Base-by-base conservation (phyloP, 768 basidiomycete species). In the Mycena amicta region DNA sequence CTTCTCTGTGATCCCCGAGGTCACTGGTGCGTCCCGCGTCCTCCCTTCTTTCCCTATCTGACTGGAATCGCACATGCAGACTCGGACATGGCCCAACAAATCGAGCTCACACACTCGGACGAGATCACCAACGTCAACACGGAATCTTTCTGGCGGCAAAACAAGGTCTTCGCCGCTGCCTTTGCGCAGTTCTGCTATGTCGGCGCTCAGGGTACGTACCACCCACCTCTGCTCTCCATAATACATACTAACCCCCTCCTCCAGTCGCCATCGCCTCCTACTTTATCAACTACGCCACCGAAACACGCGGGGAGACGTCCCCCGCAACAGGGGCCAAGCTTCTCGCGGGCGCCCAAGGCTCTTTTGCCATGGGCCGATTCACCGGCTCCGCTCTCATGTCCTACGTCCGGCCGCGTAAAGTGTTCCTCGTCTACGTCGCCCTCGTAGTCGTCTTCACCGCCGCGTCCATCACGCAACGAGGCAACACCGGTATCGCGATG, bases 261-360 rank as follows among this genome's bases (percentile, higher is more conserved):
- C 33, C 52, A 74, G 72, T 74, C 13, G 71, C 72, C 0, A 70
- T 72, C 39, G 71, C 72, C 2, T 66, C 66, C 4, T 74, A 73
- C 30, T 74, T 74, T 54, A 72, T 74, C 56, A 74, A 73, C 62
- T 74, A 74, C 46, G 64, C 67, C 4, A 70, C 68, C 2, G 73
- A 74, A 59, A 68, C 66, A 12, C 61, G 73, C 31, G 55, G 58
- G 2, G 41, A 63, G 16, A 71, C 72, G 0, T 59, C 56, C 20
- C 56, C 68, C 15, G 53, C 72, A 11, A 52, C 66, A 0, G 73
- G 71, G 6, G 70, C 73, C 18, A 71, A 70, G 40, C 68, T 74
- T 26, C 66, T 73, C 13, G 72, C 73, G 3, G 68, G 69, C 5
- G 72, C 71, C 5, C 73, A 74, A 53, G 73, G 72, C 13, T 70